phyloP scores from a whole-genome alignment of 257 asterid genomes.

The Salvia splendens region DNA sequence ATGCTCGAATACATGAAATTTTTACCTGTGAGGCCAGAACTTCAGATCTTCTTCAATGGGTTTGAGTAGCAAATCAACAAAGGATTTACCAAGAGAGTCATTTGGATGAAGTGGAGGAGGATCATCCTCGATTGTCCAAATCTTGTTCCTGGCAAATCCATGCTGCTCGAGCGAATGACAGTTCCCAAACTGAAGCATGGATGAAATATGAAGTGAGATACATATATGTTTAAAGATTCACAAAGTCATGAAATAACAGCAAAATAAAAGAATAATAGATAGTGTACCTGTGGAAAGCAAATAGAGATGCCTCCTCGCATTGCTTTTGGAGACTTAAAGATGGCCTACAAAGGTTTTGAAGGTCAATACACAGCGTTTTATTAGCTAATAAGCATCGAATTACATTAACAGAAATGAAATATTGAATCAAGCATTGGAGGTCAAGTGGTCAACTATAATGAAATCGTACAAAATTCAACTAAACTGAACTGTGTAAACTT shows the following conservation, averaged over 20 bases:
- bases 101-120: constrained; percentile 72
- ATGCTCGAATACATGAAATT: constrained; percentile 11
- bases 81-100: constrained; percentile 67
- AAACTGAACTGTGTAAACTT: background rate
- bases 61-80: constrained; percentile 77
- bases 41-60: constrained; percentile 84
- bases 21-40: constrained; percentile 86
- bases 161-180: constrained; percentile 72
- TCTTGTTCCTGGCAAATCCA: constrained; percentile 78
- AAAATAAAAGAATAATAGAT: background rate
- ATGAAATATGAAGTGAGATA: constrained; percentile 13
- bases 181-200: constrained; percentile 60
- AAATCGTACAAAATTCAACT: background rate
- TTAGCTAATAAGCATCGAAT: background rate
- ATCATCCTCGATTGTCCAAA: constrained; percentile 77
- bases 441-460: background rate
- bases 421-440: background rate
- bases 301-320: constrained; percentile 87
- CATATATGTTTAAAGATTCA: constrained; percentile 16
- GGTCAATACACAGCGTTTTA: constrained; percentile 8
- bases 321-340: constrained; percentile 83
- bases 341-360: constrained; percentile 50
- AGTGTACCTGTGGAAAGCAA: constrained; percentile 87
- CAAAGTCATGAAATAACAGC: background rate
- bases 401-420: background rate